A percentile compares a stretch with the other conserved stretches of the same genome.
These are phyloP conservation scores for Epichloe glyceriae DNA, from an alignment of 2,329 filamentous ascomycete species.

Conservation along the genomic window DNA sequence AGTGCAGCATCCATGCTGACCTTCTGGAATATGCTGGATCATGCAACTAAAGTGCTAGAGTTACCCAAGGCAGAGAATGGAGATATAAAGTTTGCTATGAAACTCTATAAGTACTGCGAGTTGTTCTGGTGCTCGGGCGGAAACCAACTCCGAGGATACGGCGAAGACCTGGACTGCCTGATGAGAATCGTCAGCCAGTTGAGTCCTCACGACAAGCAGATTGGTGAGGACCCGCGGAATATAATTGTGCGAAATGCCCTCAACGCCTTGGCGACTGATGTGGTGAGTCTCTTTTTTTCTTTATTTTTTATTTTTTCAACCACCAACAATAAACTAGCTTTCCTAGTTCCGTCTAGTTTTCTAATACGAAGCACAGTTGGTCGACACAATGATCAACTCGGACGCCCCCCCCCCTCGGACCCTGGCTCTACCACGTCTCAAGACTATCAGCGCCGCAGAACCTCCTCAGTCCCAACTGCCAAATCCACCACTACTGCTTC, in stretches of 20 bases:
- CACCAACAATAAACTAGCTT: too few relatives aligned
- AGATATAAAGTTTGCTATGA: background rate
- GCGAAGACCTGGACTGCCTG: background rate
- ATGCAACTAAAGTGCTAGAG: too few relatives aligned
- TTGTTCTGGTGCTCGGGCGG: background rate
- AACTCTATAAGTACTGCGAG: background rate
- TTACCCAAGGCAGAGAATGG: too few relatives aligned
- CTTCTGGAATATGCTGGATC: too few relatives aligned
- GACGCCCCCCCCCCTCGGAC: background rate
- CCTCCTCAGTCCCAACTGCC: background rate
- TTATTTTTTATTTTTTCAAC: too few relatives aligned
- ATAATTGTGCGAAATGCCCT: too few relatives aligned
- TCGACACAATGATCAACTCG: background rate
- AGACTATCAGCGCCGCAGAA: background rate
- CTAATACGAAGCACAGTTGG: too few relatives aligned
- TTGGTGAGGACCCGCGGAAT: background rate
- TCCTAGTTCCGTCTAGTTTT: too few relatives aligned
- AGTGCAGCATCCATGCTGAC: too few relatives aligned
- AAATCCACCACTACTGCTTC: background rate
- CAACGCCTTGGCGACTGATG: too few relatives aligned
- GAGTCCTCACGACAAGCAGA: background rate
- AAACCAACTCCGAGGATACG: background rate
- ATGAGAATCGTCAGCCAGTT: background rate
- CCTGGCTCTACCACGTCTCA: background rate
- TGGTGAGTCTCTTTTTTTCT: too few relatives aligned